Evolutionary conservation across 345 rosid species (phyloP).

Genomic region (Chamaenerion angustifolium): DNA sequence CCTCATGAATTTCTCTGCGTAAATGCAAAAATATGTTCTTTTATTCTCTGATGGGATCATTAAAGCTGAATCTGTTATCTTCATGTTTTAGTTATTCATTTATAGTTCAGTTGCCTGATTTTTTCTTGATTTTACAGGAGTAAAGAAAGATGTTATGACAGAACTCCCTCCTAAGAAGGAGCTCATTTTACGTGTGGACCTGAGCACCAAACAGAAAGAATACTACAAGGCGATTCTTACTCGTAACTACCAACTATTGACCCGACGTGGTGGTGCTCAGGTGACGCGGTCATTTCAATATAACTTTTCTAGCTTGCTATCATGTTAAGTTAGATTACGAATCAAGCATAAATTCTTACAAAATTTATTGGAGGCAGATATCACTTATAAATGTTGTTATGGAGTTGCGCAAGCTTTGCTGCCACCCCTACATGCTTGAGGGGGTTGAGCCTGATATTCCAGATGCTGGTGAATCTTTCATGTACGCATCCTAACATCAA

Average conservation of each 20-base stretch:
- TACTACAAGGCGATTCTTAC: slow-evolving; percentile 95
- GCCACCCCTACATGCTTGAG: slow-evolving; percentile 94
- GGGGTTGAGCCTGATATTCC: slow-evolving; percentile 81
- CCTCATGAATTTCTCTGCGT: too few species aligned
- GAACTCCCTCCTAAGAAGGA: slow-evolving; percentile 98
- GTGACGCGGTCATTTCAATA: slow-evolving; percentile 18
- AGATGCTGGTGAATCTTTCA: slow-evolving; percentile 57
- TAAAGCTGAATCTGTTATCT: too few species aligned
- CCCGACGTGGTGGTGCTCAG: slow-evolving; percentile 92
- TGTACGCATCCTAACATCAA: slow-evolving; percentile 25
- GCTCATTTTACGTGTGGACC: slow-evolving; percentile 89
- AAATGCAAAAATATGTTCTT: too few species aligned
- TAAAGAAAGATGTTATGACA: slow-evolving; percentile 98
- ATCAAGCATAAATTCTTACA: not conserved
- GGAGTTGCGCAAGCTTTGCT: slow-evolving; percentile 98
- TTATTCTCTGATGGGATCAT: too few species aligned
- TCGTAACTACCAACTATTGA: slow-evolving; percentile 82
- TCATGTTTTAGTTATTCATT: too few species aligned
- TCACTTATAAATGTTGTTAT: slow-evolving; percentile 94
- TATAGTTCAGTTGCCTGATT: not conserved
- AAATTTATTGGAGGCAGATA: slow-evolving; percentile 37
- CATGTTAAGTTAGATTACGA: too few species aligned
- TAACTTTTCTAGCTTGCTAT: too few species aligned
- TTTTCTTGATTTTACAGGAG: slow-evolving; percentile 46
- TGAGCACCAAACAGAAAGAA: slow-evolving; percentile 89